Conservation (phyloP, 1,284 basidiomycete genomes). For the Xerocomus amazonicus region DNA sequence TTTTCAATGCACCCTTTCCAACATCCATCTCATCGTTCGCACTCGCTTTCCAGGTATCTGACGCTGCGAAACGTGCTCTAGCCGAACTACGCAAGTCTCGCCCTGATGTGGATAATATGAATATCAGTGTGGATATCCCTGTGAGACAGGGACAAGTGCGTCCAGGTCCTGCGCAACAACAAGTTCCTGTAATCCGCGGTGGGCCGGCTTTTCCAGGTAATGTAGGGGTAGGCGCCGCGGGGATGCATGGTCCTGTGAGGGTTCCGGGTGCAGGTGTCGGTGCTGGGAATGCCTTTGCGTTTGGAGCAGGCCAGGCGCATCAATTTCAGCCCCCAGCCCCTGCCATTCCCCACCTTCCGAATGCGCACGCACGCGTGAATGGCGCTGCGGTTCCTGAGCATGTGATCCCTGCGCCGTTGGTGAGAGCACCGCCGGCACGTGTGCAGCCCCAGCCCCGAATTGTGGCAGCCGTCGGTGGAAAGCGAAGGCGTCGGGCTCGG, state of each 20-base stretch:
- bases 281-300: conserved; percentile 7
- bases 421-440: not conserved
- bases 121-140: conserved; percentile 56
- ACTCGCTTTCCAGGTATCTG: conserved; percentile 50
- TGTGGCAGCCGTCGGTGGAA: conserved; percentile 8
- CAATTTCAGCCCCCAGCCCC: conserved; percentile 3
- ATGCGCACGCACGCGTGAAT: not conserved
- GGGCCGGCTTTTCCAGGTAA: not conserved
- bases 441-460: not conserved
- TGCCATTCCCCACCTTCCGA: not conserved
- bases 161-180: not conserved
- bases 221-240: not conserved
- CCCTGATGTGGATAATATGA: conserved; percentile 53
- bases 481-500: conserved; percentile 4
- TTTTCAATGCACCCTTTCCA: conserved; percentile 5
- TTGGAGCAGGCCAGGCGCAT: conserved; percentile 15
- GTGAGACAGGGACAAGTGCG: conserved; percentile 19
- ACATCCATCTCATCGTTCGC: not conserved
- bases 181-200: not conserved
- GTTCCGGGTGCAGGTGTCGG: not conserved
- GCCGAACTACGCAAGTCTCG: conserved; percentile 53
- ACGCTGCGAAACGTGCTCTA: conserved; percentile 62
- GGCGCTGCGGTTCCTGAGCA: not conserved
- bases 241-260: too few relatives aligned
- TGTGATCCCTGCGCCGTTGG: not conserved